These are phyloP conservation scores for button mushroom (Agaricus bisporus) DNA, from an alignment of 768 basidiomycete genomes.

Conservation along the genomic window DNA sequence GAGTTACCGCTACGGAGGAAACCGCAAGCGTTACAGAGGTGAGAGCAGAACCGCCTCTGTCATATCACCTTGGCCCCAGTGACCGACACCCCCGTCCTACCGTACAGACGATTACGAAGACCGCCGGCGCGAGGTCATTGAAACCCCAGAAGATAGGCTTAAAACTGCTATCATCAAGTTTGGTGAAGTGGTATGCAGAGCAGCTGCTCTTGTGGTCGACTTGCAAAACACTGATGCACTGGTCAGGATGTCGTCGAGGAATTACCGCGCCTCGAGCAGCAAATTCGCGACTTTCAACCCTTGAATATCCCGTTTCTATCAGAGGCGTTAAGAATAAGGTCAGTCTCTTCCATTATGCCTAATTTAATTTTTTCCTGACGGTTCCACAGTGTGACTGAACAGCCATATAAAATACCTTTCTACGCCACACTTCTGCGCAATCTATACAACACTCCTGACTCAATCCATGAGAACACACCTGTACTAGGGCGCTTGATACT, in stretches of 20 bases:
- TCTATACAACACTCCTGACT: constrained; percentile 45
- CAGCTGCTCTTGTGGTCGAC: background rate
- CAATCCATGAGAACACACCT: constrained; percentile 31
- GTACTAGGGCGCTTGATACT: constrained; percentile 66
- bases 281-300: constrained; percentile 54
- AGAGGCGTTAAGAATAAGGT: constrained; percentile 75
- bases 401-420: constrained; percentile 90
- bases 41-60: background rate
- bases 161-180: constrained; percentile 62
- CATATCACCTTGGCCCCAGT: background rate
- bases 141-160: constrained; percentile 70
- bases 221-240: background rate
- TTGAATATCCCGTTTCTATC: constrained; percentile 58
- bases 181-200: constrained; percentile 69
- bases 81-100: constrained; percentile 9
- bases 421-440: constrained; percentile 77
- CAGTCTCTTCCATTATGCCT: background rate
- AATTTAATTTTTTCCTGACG: constrained; percentile 8
- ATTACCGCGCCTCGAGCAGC: constrained; percentile 56
- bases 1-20: constrained; percentile 10
- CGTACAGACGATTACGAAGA: constrained; percentile 61
- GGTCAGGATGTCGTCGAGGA: constrained; percentile 66
- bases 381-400: constrained; percentile 70
- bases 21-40: constrained; percentile 12
- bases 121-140: constrained; percentile 55